Evolutionary conservation across 768 basidiomycete genomes (phyloP), one percentile per base, ranked within the genome.

Genomic region (Clavaria fumosa): DNA sequence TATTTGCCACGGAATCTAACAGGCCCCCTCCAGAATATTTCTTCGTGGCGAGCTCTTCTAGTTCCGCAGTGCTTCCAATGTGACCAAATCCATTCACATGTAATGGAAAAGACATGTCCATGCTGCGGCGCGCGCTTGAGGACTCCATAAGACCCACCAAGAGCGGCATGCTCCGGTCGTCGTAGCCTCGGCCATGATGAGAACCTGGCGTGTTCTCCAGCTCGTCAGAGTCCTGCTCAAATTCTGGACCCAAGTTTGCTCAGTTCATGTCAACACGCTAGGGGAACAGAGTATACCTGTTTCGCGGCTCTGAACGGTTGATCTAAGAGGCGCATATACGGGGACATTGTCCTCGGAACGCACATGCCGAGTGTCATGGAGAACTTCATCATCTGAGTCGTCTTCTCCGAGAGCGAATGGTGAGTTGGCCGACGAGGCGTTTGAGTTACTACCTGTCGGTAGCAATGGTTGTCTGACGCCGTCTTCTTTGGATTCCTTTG

Each of bases 1-100:
- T 95, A 53, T 91, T 84, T 15, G 84, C 80, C 41, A 85, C 67
- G 5, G 83, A 86, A 50, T 84, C 76, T 1, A 86, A 7, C 62
- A 89, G 57, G 0, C 77, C 75, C 15, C 85, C 83, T 31, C 84
- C 81, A 0, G 75, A 69, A 26, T 58, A 64, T 31, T 64, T 62
- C 53, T 79, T 79, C 15, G 68, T 65, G 30, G 76, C 72, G 21
- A 91, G 57, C 43, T 78, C 76, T 40, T 90, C 71, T 50, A 90
- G 54, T 60, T 89, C 66, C 39, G 80, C 45, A 24, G 68, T 45
- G 32, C 57, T 42, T 43, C 55, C 56, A 18, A 51, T 53, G 18
- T 47, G 41, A 5, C 46, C 55, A 39, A 56, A 48, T 34, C 53
- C 56, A 42, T 55, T 62, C 20, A 55, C 46, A 23, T 54, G 45